Evolutionary conservation across 2,329 filamentous ascomycete genomes (phyloP), one percentile per base, ranked within the genome.

Genomic region (Orbilia quercus): DNA sequence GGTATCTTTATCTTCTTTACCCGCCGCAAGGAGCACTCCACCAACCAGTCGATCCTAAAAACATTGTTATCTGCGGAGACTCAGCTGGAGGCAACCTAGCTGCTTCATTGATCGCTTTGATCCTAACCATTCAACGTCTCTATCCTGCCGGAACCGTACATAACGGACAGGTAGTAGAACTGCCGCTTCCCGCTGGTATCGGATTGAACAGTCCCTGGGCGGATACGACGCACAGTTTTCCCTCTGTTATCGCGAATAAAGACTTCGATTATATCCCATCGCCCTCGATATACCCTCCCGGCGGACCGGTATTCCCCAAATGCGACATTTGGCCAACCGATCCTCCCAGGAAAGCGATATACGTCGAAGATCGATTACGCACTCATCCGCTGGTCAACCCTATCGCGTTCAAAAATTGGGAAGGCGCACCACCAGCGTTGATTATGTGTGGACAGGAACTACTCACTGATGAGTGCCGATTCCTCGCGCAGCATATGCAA

Each of bases 21-120:
- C 91, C 91, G 11, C 89, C 89, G 0, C 82, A 86, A 0, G 89
- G 84, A 16, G 85, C 90, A 0, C 84, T 87, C 47, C 91, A 95
- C 79, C 82, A 84, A 12, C 82, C 90, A 1, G 85, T 94, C 0
- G 81, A 83, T 4, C 84, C 91, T 0, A 82, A 83, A 44, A 83
- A 91, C 63, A 88, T 95, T 44, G 87, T 92, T 7, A 82, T 95
- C 76, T 84, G 85, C 1, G 91, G 91, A 40, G 91, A 95, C 78
- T 89, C 86, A 66, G 91, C 91, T 1, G 91, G 91, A 12, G 91
- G 90, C 1, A 90, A 90, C 76, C 85, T 94, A 42, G 81, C 83
- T 12, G 83, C 91, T 12, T 85, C 86, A 0, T 84, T 95, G 0
- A 82, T 90, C 0, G 90, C 91, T 78, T 83, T 90, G 0, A 77